Conservation (phyloP, 345 rosid genomes). For the Lepidium africanum region DNA sequence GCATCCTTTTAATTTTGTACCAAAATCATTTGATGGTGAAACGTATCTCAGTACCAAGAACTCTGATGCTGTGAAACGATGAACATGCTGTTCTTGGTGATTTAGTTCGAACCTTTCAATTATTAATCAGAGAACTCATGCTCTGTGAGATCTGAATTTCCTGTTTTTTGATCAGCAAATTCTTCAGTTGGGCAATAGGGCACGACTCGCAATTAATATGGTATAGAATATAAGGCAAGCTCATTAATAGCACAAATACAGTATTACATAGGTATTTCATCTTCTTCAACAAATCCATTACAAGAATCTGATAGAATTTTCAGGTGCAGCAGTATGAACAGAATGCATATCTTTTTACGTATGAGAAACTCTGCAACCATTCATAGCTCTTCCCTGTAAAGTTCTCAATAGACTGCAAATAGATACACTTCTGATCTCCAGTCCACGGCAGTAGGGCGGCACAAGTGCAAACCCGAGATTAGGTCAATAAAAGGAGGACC, state of each 20-base stretch:
- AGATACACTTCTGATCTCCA: constrained; percentile 16
- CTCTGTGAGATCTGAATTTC: background rate
- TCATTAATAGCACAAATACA: constrained; percentile 18
- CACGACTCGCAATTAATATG: background rate
- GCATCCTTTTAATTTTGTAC: background rate
- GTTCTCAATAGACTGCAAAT: constrained; percentile 10
- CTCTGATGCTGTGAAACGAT: background rate
- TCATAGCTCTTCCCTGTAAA: constrained; percentile 10
- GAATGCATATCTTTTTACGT: constrained; percentile 9
- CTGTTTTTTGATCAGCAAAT: background rate
- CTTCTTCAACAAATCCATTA: constrained; percentile 25
- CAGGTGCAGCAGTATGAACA: constrained; percentile 4
- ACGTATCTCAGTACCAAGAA: background rate
- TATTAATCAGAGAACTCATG: no score
- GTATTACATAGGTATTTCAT: constrained; percentile 21
- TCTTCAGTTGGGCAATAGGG: background rate
- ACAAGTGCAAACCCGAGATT: constrained; percentile 12
- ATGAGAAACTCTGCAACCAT: constrained; percentile 8
- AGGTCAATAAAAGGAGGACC: constrained; percentile 27
- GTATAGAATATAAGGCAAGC: background rate
- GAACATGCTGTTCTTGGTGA: background rate
- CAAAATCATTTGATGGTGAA: background rate
- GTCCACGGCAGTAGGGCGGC: constrained; percentile 5
- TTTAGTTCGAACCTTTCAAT: background rate
- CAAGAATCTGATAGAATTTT: constrained; percentile 15